A percentile compares a stretch with the other conserved stretches of the same genome.
Conservation (phyloP, 2,329 filamentous ascomycete species). For the Aspergillus oerlinghausenensis region DNA sequence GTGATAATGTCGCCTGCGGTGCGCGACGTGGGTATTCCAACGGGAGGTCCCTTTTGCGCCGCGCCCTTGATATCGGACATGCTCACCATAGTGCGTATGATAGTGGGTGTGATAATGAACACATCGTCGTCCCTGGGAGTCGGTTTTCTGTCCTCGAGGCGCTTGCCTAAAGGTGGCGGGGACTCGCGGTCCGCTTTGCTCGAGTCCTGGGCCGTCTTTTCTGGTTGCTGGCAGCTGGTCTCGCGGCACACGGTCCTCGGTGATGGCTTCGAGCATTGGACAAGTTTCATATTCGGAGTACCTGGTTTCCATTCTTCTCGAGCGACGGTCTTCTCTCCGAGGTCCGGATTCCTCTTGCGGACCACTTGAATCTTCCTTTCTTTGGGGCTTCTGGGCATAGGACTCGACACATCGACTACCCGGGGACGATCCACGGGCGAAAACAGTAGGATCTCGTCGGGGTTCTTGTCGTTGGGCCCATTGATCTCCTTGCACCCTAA, state of each 20-base stretch:
- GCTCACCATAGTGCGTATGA: slow-evolving; percentile 37
- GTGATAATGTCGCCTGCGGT: slow-evolving; percentile 24
- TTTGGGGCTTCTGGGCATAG: slow-evolving; percentile 20
- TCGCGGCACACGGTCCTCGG: slow-evolving; percentile 23
- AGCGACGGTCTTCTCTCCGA: slow-evolving; percentile 16
- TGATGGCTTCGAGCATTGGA: slow-evolving; percentile 31
- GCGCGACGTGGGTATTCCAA: slow-evolving; percentile 15
- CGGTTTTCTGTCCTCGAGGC: slow-evolving; percentile 11
- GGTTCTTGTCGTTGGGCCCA: slow-evolving; percentile 29
- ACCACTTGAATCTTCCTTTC: slow-evolving; percentile 11
- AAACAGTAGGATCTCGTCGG: slow-evolving; percentile 36
- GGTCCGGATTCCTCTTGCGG: slow-evolving; percentile 6
- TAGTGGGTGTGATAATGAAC: slow-evolving; percentile 39
- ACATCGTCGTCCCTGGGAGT: slow-evolving; percentile 26
- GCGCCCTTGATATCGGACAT: slow-evolving; percentile 20
- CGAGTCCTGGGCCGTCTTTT: slow-evolving; percentile 15
- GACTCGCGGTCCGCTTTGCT: slow-evolving; percentile 22
- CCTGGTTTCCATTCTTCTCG: slow-evolving; percentile 26
- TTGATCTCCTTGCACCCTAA: slow-evolving; percentile 39
- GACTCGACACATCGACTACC: slow-evolving; percentile 18
- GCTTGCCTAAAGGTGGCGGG: slow-evolving; percentile 8
- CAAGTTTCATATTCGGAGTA: slow-evolving; percentile 34
- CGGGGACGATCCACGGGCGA: slow-evolving; percentile 22
- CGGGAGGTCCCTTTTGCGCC: slow-evolving; percentile 9
- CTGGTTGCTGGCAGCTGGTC: slow-evolving; percentile 11